Base-by-base conservation (phyloP, 371 early-diverging fungal genomes). In the Encephalitozoon romaleae region DNA sequence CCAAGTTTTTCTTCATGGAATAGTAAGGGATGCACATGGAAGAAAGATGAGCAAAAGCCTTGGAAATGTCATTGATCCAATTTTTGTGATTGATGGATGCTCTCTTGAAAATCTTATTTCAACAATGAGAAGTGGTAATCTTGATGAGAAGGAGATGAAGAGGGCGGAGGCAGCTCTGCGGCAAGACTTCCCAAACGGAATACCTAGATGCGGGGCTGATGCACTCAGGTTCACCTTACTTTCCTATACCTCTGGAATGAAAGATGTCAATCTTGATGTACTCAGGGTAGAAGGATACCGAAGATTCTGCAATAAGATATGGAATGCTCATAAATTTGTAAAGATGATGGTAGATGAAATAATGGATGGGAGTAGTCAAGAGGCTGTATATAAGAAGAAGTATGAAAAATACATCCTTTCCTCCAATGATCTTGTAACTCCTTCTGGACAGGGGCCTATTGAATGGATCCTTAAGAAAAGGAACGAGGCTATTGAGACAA, bases 221-320 rank as follows among this genome's bases (percentile, higher is more conserved):
- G 98, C 98, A 8, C 89, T 97, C 68, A 91, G 99, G 68, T 99
- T 98, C 84, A 89, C 94, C 9, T 88, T 99, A 63, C 90, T 94
- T 68, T 89, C 92, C 15, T 96, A 94, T 87, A 90, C 92, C 8
- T 89, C 78, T 38, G 80, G 86, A 80, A 92, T 93, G 42, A 90
- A 92, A 75, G 94, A 95, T 82, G 92, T 98, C 81, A 96, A 96
- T 84, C 84, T 99, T 74, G 93, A 96, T 86, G 92, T 99, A 67
- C 75, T 89, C 72, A 92, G 94, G 82, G 94, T 97, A 21, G 94
- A 93, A 77, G 95, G 97, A 51, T 95, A 96, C 87, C 90, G 96
- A 86, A 93, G 94, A 87, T 95, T 96, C 89, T 95, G 96, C 87
- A 99, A 97, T 89, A 99, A 99, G 89, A 86, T 99, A 43, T 99